Evolutionary conservation across 331 rosid genomes (phyloP).

Genomic region (Arachis monticola): DNA sequence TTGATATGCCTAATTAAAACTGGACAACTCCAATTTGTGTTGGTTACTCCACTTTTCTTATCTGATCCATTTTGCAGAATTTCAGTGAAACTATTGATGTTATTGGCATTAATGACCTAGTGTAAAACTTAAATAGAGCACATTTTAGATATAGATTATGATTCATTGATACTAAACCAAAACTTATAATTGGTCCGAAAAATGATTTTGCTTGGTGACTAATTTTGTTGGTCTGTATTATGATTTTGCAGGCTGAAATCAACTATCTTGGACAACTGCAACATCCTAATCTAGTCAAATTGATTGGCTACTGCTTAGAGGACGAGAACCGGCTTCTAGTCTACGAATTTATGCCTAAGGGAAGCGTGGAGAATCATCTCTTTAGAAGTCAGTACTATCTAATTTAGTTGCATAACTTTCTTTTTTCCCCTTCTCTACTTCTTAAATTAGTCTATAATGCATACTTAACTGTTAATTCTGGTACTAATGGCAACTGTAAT

Average conservation of each 20-base stretch:
- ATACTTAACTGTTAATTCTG: background rate
- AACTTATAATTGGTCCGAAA: background rate
- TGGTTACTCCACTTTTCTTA: background rate
- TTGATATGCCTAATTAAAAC: background rate
- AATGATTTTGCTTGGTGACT: background rate
- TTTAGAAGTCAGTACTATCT: conserved; percentile 43
- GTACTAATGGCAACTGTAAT: conserved; percentile 3
- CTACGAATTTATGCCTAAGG: conserved; percentile 49
- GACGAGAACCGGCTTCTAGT: conserved; percentile 46
- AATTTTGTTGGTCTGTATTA: conserved; percentile 20
- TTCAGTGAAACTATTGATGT: conserved; percentile 1
- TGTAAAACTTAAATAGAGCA: background rate
- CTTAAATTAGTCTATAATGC: background rate
- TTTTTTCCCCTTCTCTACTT: background rate
- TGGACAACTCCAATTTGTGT: background rate
- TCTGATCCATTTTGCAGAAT: background rate
- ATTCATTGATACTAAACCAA: background rate
- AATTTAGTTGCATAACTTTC: background rate
- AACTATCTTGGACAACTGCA: conserved; percentile 50
- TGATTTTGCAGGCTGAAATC: conserved; percentile 45
- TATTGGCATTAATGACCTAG: background rate
- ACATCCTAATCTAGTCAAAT: conserved; percentile 49
- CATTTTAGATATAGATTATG: conserved; percentile 7
- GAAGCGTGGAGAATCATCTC: conserved; percentile 52
- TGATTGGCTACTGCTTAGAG: conserved; percentile 48